These are phyloP conservation scores for Sabuloglossum arenarium DNA, from an alignment of 495 filamentous ascomycete genomes.

Conservation along the genomic window DNA sequence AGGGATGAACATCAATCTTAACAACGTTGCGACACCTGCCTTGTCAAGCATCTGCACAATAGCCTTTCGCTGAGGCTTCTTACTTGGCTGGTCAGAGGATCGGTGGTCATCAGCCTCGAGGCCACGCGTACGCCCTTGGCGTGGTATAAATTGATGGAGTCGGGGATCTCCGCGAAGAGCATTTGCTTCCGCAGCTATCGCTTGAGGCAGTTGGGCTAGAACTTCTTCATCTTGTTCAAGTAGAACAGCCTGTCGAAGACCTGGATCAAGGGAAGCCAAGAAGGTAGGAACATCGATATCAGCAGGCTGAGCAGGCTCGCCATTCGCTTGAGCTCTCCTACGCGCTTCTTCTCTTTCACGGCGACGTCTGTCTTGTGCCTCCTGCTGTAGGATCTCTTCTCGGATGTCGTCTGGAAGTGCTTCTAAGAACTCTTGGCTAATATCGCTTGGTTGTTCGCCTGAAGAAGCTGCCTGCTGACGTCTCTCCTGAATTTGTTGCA, in stretches of 20 bases:
- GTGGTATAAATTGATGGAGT: slow-evolving; percentile 34
- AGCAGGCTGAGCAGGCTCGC: slow-evolving; percentile 32
- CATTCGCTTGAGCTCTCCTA: slow-evolving; percentile 29
- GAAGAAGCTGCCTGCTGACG: slow-evolving; percentile 59
- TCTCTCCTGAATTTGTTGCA: slow-evolving; percentile 62
- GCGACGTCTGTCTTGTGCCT: slow-evolving; percentile 71
- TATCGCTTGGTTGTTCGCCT: slow-evolving; percentile 68
- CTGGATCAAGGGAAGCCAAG: slow-evolving; percentile 72
- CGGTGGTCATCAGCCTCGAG: slow-evolving; percentile 17
- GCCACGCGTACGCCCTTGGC: slow-evolving; percentile 21
- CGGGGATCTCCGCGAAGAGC: slow-evolving; percentile 38
- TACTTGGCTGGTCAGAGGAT: slow-evolving; percentile 15
- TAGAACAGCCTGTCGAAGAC: slow-evolving; percentile 64
- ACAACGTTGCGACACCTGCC: slow-evolving; percentile 75
- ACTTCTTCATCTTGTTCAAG: slow-evolving; percentile 83
- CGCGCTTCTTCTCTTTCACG: slow-evolving; percentile 62
- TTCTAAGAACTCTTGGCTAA: slow-evolving; percentile 85
- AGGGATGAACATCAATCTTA: slow-evolving; percentile 92
- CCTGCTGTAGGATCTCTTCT: slow-evolving; percentile 72
- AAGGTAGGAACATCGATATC: slow-evolving; percentile 93
- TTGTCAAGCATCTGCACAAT: slow-evolving; percentile 95
- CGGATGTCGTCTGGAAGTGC: slow-evolving; percentile 81
- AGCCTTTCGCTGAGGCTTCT: slow-evolving; percentile 55
- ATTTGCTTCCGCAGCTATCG: slow-evolving; percentile 70
- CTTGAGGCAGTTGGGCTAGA: slow-evolving; percentile 63